These are phyloP conservation scores for Suillus sp. DNA, from an alignment of 768 basidiomycete species.

Conservation along the genomic window DNA sequence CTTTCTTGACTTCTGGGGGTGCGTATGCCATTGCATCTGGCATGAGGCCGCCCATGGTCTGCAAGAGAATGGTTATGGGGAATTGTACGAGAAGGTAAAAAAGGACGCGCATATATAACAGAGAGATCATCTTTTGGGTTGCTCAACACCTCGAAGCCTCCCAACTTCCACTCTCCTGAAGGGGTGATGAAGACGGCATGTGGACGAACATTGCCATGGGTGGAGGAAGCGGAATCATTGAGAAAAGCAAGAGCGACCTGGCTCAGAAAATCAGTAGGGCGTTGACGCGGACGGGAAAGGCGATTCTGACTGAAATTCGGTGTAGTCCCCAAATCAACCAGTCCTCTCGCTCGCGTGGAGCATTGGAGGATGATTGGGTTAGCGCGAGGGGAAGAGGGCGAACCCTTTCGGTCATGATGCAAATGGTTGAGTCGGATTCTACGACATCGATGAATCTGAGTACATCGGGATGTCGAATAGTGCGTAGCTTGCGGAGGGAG, in stretches of 20 bases:
- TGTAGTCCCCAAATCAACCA: conserved; percentile 95
- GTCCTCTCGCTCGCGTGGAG: conserved; percentile 71
- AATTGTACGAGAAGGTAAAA: not conserved
- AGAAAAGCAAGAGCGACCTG: conserved; percentile 90
- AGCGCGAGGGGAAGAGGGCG: conserved; percentile 68
- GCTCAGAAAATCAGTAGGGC: conserved; percentile 5
- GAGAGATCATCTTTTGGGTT: conserved; percentile 77
- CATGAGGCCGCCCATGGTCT: conserved; percentile 69
- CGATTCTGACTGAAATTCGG: conserved; percentile 67
- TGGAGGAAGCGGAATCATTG: conserved; percentile 79
- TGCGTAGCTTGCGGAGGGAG: conserved; percentile 84
- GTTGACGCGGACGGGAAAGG: conserved; percentile 30
- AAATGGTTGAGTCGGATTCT: conserved; percentile 84
- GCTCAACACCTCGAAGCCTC: conserved; percentile 90
- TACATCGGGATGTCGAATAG: conserved; percentile 93
- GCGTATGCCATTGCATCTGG: conserved; percentile 64
- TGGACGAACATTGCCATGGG: conserved; percentile 79
- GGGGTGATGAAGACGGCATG: conserved; percentile 87
- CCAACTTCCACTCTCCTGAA: conserved; percentile 95
- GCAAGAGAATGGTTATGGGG: conserved; percentile 15
- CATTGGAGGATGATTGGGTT: conserved; percentile 61
- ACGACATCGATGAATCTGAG: conserved; percentile 94
- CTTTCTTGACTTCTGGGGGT: conserved; percentile 86
- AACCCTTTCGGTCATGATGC: conserved; percentile 95
- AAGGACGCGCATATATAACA: conserved; percentile 71